A percentile compares a stretch with the other conserved stretches of the same genome.
phyloP scores from a whole-genome alignment of 345 rosid species.

The Hibiscus tridactylites region DNA sequence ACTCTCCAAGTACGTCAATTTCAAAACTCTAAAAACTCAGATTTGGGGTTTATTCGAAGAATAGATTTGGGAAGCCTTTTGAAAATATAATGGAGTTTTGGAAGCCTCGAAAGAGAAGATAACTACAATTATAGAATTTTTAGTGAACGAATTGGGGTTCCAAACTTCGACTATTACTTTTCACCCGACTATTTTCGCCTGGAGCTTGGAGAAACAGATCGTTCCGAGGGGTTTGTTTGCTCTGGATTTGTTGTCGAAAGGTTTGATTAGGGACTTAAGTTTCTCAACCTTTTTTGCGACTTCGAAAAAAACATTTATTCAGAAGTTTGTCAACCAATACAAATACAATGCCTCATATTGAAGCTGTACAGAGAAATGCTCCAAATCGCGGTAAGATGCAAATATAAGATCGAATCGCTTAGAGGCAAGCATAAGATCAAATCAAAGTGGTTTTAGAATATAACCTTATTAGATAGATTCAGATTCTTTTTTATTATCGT shows the following conservation, averaged over 20 bases:
- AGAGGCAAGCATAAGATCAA: too few species aligned
- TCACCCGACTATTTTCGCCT: not conserved
- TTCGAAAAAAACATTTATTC: conserved; percentile 10
- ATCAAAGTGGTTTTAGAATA: too few species aligned
- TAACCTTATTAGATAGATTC: too few species aligned
- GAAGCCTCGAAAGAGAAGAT: not conserved
- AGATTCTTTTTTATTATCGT: too few species aligned
- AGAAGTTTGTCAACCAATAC: conserved; percentile 13
- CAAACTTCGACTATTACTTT: not conserved
- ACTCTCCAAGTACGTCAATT: not conserved
- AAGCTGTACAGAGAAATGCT: conserved; percentile 13
- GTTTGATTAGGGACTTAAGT: too few species aligned
- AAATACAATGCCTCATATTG: conserved; percentile 6
- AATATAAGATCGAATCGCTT: too few species aligned
- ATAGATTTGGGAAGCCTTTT: conserved; percentile 11
- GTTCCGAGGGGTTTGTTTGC: too few species aligned
- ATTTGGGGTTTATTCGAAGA: conserved; percentile 27
- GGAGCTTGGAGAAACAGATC: too few species aligned
- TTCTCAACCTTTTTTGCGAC: not conserved
- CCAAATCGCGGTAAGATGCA: not conserved
- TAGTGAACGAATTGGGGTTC: conserved; percentile 17
- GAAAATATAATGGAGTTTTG: not conserved
- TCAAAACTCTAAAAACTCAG: conserved; percentile 7
- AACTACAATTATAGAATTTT: not conserved
- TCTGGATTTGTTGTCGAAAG: too few species aligned